These are phyloP conservation scores for Cardiospermum halicacabum DNA, from an alignment of 345 rosid genomes.

Conservation along the genomic window DNA sequence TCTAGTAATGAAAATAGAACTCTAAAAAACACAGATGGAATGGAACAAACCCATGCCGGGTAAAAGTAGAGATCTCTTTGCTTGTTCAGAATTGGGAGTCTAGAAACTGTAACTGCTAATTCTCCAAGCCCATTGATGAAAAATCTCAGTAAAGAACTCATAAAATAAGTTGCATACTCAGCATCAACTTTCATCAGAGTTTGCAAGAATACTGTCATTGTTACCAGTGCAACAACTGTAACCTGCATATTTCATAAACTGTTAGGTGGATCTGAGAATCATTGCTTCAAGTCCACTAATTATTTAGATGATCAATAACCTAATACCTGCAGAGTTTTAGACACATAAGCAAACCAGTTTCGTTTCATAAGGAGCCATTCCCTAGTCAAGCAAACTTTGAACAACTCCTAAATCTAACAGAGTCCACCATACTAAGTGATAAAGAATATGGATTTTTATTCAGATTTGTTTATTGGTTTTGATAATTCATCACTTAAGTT, in stretches of 20 bases:
- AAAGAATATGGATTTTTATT: conserved; percentile 35
- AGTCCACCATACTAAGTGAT: conserved; percentile 30
- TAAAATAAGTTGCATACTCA: not conserved
- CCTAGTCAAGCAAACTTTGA: conserved; percentile 28
- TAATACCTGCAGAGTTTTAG: conserved; percentile 32
- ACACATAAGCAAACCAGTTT: conserved; percentile 26
- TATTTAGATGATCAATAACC: not conserved
- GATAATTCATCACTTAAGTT: conserved; percentile 32
- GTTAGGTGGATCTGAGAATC: not conserved
- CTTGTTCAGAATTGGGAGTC: not conserved
- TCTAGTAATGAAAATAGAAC: conserved; percentile 4
- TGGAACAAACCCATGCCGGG: conserved; percentile 7
- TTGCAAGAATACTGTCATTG: conserved; percentile 19
- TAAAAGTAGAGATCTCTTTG: not conserved
- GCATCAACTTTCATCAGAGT: conserved; percentile 8
- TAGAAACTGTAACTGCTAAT: not conserved
- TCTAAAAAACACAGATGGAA: not conserved
- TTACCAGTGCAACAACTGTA: conserved; percentile 6
- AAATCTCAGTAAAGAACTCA: not conserved
- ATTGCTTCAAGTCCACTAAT: not conserved
- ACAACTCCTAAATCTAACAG: conserved; percentile 35
- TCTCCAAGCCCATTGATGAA: not conserved
- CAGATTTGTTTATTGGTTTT: conserved; percentile 30
- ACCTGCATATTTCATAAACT: conserved; percentile 13
- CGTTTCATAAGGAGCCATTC: conserved; percentile 37